Evolutionary conservation across 2,329 filamentous ascomycete species (phyloP).

Genomic region (Colletotrichum filicis): DNA sequence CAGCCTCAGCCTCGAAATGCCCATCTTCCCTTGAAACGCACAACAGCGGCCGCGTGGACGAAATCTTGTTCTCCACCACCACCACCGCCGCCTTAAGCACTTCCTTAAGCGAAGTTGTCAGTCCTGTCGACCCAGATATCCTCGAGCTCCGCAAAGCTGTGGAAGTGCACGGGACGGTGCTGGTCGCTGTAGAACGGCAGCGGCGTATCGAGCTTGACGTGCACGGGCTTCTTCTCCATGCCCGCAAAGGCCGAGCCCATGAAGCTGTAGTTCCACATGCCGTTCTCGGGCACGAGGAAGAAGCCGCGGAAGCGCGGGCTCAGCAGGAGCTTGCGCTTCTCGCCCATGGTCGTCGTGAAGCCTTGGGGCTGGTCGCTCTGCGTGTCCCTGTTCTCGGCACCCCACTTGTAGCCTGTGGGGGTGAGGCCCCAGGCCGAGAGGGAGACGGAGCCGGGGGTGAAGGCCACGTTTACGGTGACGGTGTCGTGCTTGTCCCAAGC

Average conservation of each 20-base stretch:
- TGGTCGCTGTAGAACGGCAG: constrained; percentile 90
- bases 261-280: constrained; percentile 98
- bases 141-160: constrained; percentile 96
- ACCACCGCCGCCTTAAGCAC: constrained; percentile 42
- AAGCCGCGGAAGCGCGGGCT: constrained; percentile 95
- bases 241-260: constrained; percentile 90
- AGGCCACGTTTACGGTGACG: constrained; percentile 93
- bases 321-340: constrained; percentile 93
- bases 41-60: background rate
- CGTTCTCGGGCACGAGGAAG: constrained; percentile 93
- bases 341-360: constrained; percentile 90
- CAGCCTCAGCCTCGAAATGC: background rate
- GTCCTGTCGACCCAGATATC: constrained; percentile 94
- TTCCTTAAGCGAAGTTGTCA: constrained; percentile 84
- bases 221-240: constrained; percentile 89
- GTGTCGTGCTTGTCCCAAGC: constrained; percentile 88
- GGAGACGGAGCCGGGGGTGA: constrained; percentile 96
- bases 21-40: background rate
- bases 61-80: no score
- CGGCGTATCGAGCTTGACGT: constrained; percentile 94
- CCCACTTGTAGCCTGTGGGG: constrained; percentile 95
- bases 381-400: constrained; percentile 92
- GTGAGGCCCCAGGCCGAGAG: constrained; percentile 94
- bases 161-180: constrained; percentile 94
- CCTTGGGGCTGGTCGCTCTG: constrained; percentile 94